Conservation (phyloP, 192 early-diverging fungal species). For the Glomus cerebriforme region DNA sequence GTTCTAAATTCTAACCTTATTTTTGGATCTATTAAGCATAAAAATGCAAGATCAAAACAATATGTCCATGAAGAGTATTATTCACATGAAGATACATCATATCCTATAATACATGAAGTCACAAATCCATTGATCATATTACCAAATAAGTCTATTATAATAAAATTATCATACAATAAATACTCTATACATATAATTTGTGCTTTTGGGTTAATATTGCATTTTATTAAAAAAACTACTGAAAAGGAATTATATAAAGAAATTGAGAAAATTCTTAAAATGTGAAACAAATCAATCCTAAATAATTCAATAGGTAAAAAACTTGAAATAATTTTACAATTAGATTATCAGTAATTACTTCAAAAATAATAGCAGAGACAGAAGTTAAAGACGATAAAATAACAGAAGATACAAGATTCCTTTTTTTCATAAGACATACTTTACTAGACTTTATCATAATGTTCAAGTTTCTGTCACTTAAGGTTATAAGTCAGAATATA, state of each 20-base stretch:
- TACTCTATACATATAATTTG: constrained; percentile 15
- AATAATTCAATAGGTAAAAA: constrained; percentile 7
- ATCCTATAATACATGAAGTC: constrained; percentile 1
- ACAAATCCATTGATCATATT: constrained; percentile 13
- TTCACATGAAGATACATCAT: constrained; percentile 15
- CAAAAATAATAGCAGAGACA: constrained; percentile 23
- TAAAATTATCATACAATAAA: constrained; percentile 5
- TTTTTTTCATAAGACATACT: constrained; percentile 24
- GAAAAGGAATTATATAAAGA: constrained; percentile 13
- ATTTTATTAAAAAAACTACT: constrained; percentile 14
- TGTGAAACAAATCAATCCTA: constrained; percentile 16
- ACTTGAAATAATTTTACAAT: constrained; percentile 21
- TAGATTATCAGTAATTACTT: constrained; percentile 23
- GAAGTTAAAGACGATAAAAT: constrained; percentile 12
- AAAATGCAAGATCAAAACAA: background rate
- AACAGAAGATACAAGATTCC: background rate
- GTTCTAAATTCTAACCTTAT: constrained; percentile 4
- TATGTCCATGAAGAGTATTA: background rate
- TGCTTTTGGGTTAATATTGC: constrained; percentile 11
- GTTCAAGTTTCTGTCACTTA: constrained; percentile 24
- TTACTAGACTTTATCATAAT: constrained; percentile 18
- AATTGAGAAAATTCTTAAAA: constrained; percentile 13
- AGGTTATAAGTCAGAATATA: constrained; percentile 14
- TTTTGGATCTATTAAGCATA: background rate
- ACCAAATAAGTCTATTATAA: background rate